Conservation (phyloP, 2,329 filamentous ascomycete species). For the Exophiala bonariae region DNA sequence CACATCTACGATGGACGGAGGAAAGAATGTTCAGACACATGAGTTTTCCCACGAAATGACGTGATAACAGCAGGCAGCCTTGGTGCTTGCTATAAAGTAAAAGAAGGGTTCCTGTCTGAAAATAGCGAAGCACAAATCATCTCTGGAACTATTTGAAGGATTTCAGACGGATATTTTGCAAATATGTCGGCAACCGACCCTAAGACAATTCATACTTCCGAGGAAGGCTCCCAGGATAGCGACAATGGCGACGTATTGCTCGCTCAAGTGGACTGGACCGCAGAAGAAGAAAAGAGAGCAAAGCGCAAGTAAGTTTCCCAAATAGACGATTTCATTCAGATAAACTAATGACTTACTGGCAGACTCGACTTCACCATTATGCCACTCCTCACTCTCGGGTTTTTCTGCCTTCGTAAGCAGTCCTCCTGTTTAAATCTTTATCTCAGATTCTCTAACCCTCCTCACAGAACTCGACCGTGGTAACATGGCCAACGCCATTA, state of each 20-base stretch:
- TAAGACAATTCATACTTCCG: conserved; percentile 3
- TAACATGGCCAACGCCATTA: conserved; percentile 53
- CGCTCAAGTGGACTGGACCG: conserved; percentile 17
- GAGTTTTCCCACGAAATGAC: no score
- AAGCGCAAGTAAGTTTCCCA: conserved; percentile 19
- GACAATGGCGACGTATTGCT: conserved; percentile 13
- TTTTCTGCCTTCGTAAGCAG: conserved; percentile 35
- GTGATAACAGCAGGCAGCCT: no score
- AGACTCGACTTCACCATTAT: conserved; percentile 29
- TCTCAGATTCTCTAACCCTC: no score
- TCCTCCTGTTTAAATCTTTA: conserved; percentile 25
- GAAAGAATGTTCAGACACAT: no score
- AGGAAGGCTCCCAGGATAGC: conserved; percentile 5
- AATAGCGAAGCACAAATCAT: no score
- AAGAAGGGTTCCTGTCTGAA: no score
- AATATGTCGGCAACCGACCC: conserved; percentile 4
- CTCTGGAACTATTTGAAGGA: no score
- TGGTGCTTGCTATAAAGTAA: no score
- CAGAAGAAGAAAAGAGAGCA: conserved; percentile 18
- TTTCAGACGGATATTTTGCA: no score
- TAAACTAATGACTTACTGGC: background rate
- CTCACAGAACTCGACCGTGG: conserved; percentile 21
- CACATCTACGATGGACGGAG: no score
- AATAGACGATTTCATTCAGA: background rate
- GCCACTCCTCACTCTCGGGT: conserved; percentile 30